phyloP scores from a whole-genome alignment of 2,329 filamentous ascomycete genomes.

The Colletotrichum sp. region DNA sequence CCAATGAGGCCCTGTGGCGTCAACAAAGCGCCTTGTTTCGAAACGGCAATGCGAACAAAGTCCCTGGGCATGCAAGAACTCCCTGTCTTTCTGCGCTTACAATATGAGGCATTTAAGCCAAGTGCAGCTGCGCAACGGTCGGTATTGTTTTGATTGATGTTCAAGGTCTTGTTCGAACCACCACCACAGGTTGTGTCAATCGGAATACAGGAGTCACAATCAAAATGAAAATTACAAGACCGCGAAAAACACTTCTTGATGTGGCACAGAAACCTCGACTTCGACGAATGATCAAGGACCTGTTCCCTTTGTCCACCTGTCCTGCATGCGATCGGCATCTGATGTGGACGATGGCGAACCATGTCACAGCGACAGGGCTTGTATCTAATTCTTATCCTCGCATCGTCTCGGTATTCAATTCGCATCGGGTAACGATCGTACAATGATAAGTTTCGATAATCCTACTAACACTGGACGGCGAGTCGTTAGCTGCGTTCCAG shows the following conservation, averaged over 20 bases:
- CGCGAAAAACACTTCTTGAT: fast-evolving
- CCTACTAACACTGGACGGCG: neutral
- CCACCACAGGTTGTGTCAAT: neutral
- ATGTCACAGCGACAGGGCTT: neutral
- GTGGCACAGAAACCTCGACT: neutral
- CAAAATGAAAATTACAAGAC: fast-evolving
- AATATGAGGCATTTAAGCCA: neutral
- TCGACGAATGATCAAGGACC: neutral
- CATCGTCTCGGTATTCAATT: neutral
- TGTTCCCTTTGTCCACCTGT: fast-evolving
- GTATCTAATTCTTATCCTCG: neutral
- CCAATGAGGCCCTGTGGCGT: neutral
- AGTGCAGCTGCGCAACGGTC: neutral
- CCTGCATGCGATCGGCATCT: neutral
- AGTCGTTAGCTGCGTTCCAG: neutral
- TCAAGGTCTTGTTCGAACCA: neutral
- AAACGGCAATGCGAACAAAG: neutral
- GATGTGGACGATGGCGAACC: neutral
- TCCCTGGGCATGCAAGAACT: neutral
- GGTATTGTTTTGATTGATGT: neutral
- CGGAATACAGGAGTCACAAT: fast-evolving
- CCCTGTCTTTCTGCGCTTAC: fast-evolving
- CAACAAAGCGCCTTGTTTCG: neutral
- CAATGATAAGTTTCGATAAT: neutral
- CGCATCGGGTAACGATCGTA: neutral